phyloP scores from a whole-genome alignment of 2,329 filamentous ascomycete species.

The Trichoderma afroharzianum region DNA sequence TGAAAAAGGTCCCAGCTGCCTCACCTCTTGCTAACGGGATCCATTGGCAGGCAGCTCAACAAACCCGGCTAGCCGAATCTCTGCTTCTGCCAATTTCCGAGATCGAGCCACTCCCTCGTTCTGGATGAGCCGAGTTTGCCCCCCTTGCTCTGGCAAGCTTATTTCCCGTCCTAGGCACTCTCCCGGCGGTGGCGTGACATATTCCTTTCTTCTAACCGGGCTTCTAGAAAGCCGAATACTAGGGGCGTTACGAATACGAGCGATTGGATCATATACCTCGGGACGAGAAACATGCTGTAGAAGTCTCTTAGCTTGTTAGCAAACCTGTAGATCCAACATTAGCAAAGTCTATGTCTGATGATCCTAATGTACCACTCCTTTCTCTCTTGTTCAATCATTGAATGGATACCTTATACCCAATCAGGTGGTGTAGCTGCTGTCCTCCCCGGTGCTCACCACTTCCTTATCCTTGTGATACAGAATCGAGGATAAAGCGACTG shows the following conservation, averaged over 20 bases:
- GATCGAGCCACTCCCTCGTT: not conserved
- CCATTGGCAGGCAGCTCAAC: not conserved
- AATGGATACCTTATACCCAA: not conserved
- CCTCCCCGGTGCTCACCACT: not conserved
- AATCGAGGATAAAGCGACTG: not conserved
- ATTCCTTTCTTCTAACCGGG: not conserved
- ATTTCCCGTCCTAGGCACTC: too few relatives aligned
- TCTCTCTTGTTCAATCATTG: not conserved
- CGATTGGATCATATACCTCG: not conserved
- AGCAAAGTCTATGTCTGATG: not conserved
- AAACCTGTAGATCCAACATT: not conserved
- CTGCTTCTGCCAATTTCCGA: not conserved
- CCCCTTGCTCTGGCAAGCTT: not conserved
- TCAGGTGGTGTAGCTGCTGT: not conserved
- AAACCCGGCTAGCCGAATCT: not conserved
- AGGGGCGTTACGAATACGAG: slow-evolving; percentile 3
- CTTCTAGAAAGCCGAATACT: not conserved
- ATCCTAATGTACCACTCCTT: not conserved
- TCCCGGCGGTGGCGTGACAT: not conserved
- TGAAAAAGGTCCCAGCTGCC: not conserved
- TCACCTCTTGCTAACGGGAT: not conserved
- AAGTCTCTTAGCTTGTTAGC: not conserved
- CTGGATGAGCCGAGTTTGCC: not conserved
- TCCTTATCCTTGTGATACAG: not conserved
- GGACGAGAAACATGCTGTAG: not conserved